Evolutionary conservation across 495 filamentous ascomycete genomes (phyloP), one percentile per base, ranked within the genome.

Genomic region (Penicillium chermesinum): DNA sequence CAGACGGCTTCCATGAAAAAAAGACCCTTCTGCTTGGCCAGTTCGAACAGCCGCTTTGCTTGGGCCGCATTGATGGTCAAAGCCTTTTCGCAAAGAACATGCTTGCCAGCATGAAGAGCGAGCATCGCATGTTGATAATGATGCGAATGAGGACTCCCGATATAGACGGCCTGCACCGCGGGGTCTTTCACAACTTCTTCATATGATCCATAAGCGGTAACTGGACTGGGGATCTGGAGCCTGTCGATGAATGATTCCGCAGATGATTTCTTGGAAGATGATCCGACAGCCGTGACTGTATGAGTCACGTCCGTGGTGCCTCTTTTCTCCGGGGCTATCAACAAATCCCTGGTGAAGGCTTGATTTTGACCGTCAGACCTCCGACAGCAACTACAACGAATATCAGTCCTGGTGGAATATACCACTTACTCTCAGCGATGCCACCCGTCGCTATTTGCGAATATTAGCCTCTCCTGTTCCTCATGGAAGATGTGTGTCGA

Each of bases 1-100:
- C 90, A 95, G 10, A 95, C 85, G 14, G 88, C 89, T 72, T 96
- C 90, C 87, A 95, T 93, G 37, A 96, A 65, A 67, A 95, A 94
- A 16, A 95, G 57, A 12, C 80, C 78, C 75, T 91, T 91, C 50
- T 76, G 72, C 59, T 69, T 77, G 0, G 89, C 87, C 14, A 78
- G 82, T 39, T 85, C 78, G 42, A 83, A 77, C n/a, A 95, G 73
- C 52, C 82, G 82, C 56, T 75, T 78, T 6, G 86, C 74, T 69
- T 95, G 88, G 13, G 79, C 71, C 5, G 89, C 89, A 62, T 86
- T 95, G 46, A 89, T 84, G 0, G 89, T 95, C 59, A 96, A 84
- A 0, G 89, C 77, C 72, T 96, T 96, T 66, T 95, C 90, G 66
- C 87, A 91, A 25, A 95, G 75, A 4, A 95, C 88, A 56, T 88